Evolutionary conservation across 148 eudicot species (phyloP).

Genomic region (Spergularia marina): DNA sequence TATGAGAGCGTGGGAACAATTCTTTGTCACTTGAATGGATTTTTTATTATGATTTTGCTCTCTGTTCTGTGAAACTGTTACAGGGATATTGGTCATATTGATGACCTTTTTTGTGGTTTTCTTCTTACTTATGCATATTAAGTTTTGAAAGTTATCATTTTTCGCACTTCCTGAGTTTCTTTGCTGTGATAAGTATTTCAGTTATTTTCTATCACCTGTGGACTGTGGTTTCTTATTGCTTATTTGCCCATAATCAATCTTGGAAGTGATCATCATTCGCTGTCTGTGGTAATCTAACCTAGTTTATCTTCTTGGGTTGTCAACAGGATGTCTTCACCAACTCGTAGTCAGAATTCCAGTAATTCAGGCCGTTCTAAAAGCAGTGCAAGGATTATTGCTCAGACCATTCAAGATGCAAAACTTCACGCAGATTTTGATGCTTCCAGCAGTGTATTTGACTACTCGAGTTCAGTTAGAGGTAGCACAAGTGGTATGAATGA

Average conservation of each 20-base stretch:
- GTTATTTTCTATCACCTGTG: too few relatives aligned
- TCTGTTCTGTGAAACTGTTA: neutral
- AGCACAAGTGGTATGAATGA: slow-evolving; percentile 24
- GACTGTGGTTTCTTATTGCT: too few relatives aligned
- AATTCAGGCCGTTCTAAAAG: slow-evolving; percentile 59
- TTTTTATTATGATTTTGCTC: neutral
- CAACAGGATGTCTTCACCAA: slow-evolving; percentile 64
- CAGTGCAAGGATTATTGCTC: slow-evolving; percentile 66
- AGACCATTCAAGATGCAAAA: slow-evolving; percentile 77
- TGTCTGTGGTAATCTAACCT: neutral
- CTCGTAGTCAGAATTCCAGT: slow-evolving; percentile 57
- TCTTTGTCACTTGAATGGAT: neutral
- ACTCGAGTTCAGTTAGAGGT: slow-evolving; percentile 62
- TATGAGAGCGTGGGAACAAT: neutral
- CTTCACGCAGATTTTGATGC: slow-evolving; percentile 84
- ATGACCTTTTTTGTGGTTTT: neutral
- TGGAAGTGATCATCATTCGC: neutral
- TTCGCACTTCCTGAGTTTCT: too few relatives aligned
- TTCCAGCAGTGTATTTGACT: slow-evolving; percentile 68
- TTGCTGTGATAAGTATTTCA: too few relatives aligned
- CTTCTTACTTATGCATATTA: too few relatives aligned
- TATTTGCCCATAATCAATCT: too few relatives aligned
- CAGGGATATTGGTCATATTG: too few relatives aligned
- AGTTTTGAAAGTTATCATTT: too few relatives aligned
- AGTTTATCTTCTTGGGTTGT: slow-evolving; percentile 1